These are phyloP conservation scores for Takakia lepidozioides DNA, from an alignment of 225 moss, liverwort and hornwort genomes.

Conservation along the genomic window DNA sequence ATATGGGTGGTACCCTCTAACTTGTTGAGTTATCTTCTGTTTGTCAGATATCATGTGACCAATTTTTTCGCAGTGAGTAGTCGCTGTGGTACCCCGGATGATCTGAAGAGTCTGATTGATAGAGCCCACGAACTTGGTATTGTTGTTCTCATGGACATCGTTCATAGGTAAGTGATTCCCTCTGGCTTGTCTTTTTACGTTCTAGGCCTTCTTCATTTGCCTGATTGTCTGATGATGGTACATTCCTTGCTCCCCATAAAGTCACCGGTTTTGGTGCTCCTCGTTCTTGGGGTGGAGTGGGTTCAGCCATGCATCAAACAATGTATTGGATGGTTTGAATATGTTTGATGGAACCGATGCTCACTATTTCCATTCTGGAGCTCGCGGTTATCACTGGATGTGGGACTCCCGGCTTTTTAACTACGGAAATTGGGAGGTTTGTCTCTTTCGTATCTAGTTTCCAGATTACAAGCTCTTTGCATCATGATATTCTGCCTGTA, in stretches of 20 bases:
- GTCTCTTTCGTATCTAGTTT: too few relatives aligned
- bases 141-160: conserved; percentile 5
- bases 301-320: conserved; percentile 7
- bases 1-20: background rate
- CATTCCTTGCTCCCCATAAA: too few relatives aligned
- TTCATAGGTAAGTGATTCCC: background rate
- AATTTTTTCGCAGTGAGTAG: conserved; percentile 8
- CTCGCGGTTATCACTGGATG: conserved; percentile 9
- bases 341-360: conserved; percentile 9
- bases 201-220: too few relatives aligned
- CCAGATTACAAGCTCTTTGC: too few relatives aligned
- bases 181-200: background rate
- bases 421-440: conserved; percentile 8
- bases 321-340: conserved; percentile 6
- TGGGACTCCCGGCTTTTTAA: conserved; percentile 8
- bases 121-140: conserved; percentile 4
- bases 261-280: background rate
- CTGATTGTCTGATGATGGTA: too few relatives aligned
- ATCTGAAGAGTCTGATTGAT: conserved; percentile 9
- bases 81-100: conserved; percentile 6
- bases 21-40: background rate
- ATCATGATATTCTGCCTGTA: too few relatives aligned
- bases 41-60: conserved; percentile 4
- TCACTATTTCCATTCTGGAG: conserved; percentile 5
- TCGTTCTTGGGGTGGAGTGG: background rate